phyloP scores from a whole-genome alignment of 441 rosid genomes.

The Omphalea diandra region DNA sequence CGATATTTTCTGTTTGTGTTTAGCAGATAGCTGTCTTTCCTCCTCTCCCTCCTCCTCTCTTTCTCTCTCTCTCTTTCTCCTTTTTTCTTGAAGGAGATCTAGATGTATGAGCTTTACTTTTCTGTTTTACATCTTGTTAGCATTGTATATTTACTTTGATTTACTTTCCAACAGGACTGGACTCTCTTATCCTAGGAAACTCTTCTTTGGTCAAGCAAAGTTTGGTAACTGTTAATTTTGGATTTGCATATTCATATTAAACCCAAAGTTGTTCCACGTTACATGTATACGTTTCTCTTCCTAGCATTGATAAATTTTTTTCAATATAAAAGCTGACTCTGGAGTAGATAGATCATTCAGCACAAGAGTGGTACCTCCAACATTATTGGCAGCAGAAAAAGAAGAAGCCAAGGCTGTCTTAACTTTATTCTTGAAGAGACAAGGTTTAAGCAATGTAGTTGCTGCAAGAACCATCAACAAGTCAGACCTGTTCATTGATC shows the following conservation, averaged over 20 bases:
- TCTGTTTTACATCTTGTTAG: background rate
- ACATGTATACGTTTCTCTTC: background rate
- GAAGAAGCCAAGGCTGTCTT: slow-evolving; percentile 94
- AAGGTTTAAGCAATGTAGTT: slow-evolving; percentile 54
- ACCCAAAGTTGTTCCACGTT: background rate
- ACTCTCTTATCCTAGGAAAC: slow-evolving; percentile 36
- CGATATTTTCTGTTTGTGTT: background rate
- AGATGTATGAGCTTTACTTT: background rate
- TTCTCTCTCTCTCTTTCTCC: background rate
- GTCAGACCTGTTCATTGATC: slow-evolving; percentile 42
- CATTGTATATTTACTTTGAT: background rate
- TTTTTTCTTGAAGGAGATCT: background rate
- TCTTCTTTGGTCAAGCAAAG: slow-evolving; percentile 47
- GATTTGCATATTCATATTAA: background rate
- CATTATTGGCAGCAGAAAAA: slow-evolving; percentile 76
- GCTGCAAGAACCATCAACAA: slow-evolving; percentile 44
- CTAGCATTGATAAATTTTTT: slow-evolving; percentile 7
- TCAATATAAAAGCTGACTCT: slow-evolving; percentile 41
- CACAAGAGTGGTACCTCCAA: slow-evolving; percentile 49
- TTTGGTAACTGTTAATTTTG: slow-evolving; percentile 33
- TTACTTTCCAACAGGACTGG: slow-evolving; percentile 35
- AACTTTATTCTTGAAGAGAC: slow-evolving; percentile 75
- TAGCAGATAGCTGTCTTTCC: background rate
- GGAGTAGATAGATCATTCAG: slow-evolving; percentile 53
- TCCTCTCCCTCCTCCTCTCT: too few species aligned